Percentiles rank a stretch among this genome's conserved stretches.
phyloP scores from a whole-genome alignment of 805 yeast species.

The Cyberlindnera xishuangbannaensis region DNA sequence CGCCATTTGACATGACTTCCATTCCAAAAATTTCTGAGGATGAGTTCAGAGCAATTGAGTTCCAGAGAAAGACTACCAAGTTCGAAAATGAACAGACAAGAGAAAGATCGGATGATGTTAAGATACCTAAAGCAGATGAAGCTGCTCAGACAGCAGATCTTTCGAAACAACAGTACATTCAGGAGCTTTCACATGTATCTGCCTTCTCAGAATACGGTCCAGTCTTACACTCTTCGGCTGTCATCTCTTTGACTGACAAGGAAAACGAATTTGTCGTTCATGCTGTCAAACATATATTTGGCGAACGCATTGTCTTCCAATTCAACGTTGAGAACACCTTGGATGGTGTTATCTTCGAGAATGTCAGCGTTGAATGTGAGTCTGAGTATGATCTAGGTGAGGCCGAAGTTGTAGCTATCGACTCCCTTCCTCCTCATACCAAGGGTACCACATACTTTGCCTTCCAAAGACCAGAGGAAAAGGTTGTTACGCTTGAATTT shows the following conservation, averaged over 20 bases:
- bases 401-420: slow-evolving; percentile 73
- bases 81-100: slow-evolving; percentile 24
- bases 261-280: slow-evolving; percentile 91
- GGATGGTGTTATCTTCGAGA: slow-evolving; percentile 67
- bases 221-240: slow-evolving; percentile 62
- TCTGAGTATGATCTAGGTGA: slow-evolving; percentile 43
- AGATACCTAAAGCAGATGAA: slow-evolving; percentile 7
- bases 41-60: slow-evolving; percentile 61
- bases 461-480: slow-evolving; percentile 52
- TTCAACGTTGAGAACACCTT: slow-evolving; percentile 82
- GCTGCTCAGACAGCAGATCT: slow-evolving; percentile 28
- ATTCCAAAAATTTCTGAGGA: slow-evolving; percentile 64
- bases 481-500: slow-evolving; percentile 45
- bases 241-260: slow-evolving; percentile 72
- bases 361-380: slow-evolving; percentile 65
- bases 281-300: slow-evolving; percentile 79
- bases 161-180: slow-evolving; percentile 59
- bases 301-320: slow-evolving; percentile 68
- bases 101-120: slow-evolving; percentile 7
- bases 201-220: slow-evolving; percentile 72
- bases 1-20: slow-evolving; percentile 64
- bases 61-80: slow-evolving; percentile 42
- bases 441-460: slow-evolving; percentile 77
- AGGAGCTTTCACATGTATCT: slow-evolving; percentile 63
- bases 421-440: slow-evolving; percentile 62